Conservation (phyloP, 805 yeast genomes). For the Hanseniaspora jakobsenii region DNA sequence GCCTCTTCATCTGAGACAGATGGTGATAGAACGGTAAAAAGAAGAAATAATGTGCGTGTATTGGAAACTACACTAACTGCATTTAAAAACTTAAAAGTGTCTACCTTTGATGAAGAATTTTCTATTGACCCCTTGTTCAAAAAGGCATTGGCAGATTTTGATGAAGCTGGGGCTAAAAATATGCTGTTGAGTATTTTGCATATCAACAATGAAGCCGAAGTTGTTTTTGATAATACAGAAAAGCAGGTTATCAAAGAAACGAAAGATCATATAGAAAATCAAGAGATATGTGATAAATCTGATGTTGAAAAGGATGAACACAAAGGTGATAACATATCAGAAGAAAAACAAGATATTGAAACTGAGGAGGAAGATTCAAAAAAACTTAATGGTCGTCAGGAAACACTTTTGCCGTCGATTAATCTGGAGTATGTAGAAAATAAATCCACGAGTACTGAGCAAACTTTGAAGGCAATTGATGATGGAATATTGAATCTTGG, state of each 20-base stretch:
- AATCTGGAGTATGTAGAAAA: slow-evolving; percentile 18
- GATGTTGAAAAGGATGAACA: not conserved
- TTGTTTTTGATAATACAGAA: slow-evolving; percentile 51
- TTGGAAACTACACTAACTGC: slow-evolving; percentile 37
- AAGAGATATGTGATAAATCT: too few relatives aligned
- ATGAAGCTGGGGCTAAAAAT: slow-evolving; percentile 73
- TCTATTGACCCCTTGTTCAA: slow-evolving; percentile 65
- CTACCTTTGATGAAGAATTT: slow-evolving; percentile 50
- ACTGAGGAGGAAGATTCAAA: not conserved
- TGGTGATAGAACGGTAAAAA: slow-evolving; percentile 18
- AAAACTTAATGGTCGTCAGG: not conserved
- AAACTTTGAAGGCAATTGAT: slow-evolving; percentile 9
- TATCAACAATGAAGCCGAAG: slow-evolving; percentile 41
- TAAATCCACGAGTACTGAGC: too few relatives aligned
- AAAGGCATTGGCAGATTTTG: slow-evolving; percentile 63
- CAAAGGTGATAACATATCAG: slow-evolving; percentile 15
- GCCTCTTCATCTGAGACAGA: slow-evolving; percentile 19
- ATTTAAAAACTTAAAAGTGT: slow-evolving; percentile 41
- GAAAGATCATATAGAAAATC: slow-evolving; percentile 7
- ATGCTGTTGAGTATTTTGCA: slow-evolving; percentile 50
- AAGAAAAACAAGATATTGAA: not conserved
- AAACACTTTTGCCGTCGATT: not conserved
- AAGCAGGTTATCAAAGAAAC: slow-evolving; percentile 22
- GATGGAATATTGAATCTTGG: slow-evolving; percentile 14
- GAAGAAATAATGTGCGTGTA: slow-evolving; percentile 26